Evolutionary conservation across 1,284 basidiomycete species (phyloP).

Genomic region (Marasmius sp.): DNA sequence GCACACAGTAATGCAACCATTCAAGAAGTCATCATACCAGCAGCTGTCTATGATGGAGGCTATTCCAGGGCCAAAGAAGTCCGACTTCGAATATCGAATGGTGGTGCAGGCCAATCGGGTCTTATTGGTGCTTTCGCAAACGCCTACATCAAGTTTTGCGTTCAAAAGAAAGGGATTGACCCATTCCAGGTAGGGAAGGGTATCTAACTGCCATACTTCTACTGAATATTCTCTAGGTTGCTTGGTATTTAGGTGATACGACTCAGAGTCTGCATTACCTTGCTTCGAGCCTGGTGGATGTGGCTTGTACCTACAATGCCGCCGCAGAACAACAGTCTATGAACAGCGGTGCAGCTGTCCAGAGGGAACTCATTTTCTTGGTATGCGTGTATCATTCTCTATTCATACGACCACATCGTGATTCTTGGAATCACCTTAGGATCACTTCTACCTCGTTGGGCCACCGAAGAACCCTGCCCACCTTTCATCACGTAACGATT

Average conservation of each 20-base stretch:
- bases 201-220: background rate
- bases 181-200: conserved; percentile 35
- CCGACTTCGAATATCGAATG: conserved; percentile 43
- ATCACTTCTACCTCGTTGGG: conserved; percentile 43
- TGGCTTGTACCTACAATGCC: conserved; percentile 48
- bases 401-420: background rate
- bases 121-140: conserved; percentile 44
- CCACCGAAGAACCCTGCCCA: conserved; percentile 34
- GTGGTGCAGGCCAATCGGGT: conserved; percentile 49
- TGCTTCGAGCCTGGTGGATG: conserved; percentile 36
- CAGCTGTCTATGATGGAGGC: conserved; percentile 16
- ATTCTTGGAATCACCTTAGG: conserved; percentile 18
- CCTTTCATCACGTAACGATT: conserved; percentile 26
- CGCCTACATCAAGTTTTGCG: conserved; percentile 39
- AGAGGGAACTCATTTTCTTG: conserved; percentile 39
- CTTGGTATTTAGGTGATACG: conserved; percentile 52
- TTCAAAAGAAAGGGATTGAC: conserved; percentile 18
- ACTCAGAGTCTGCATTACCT: conserved; percentile 43
- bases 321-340: conserved; percentile 42
- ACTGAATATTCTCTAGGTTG: conserved; percentile 30
- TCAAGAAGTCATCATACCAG: background rate
- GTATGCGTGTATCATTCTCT: conserved; percentile 17
- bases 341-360: conserved; percentile 25
- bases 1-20: background rate
- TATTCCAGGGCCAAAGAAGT: conserved; percentile 19